These are phyloP conservation scores for Comarum palustre DNA, from an alignment of 306 rosid species.

Conservation along the genomic window DNA sequence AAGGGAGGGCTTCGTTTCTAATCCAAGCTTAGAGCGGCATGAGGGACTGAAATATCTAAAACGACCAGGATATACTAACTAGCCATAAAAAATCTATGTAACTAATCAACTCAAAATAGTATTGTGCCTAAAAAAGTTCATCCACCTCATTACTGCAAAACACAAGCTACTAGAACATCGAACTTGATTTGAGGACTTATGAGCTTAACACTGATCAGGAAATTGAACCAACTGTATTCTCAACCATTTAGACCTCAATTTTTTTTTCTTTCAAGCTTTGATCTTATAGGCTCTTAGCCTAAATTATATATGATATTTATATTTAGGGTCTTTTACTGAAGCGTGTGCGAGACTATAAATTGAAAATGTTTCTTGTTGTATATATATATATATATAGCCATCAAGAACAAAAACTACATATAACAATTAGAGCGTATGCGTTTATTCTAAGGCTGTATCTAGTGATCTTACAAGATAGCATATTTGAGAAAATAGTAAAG, in stretches of 20 bases:
- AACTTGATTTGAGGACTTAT: not conserved
- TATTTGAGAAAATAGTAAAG: not conserved
- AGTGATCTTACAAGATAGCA: not conserved
- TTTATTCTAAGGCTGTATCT: not conserved
- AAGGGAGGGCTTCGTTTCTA: conserved; percentile 25
- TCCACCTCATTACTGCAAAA: not conserved
- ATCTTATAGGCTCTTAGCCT: not conserved
- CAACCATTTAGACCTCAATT: too few relatives aligned
- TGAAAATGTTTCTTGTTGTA: not conserved
- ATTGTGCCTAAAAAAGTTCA: not conserved
- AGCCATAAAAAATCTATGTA: not conserved
- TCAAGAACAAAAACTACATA: not conserved
- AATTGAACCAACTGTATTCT: not conserved
- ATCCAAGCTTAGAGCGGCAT: conserved; percentile 15
- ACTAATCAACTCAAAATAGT: not conserved
- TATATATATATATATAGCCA: not conserved
- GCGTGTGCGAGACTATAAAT: not conserved
- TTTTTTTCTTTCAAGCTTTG: too few relatives aligned
- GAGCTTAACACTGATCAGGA: not conserved
- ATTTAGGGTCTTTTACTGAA: not conserved
- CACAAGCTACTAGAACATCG: not conserved
- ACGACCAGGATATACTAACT: not conserved
- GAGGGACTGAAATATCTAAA: conserved; percentile 3
- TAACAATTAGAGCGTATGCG: not conserved
- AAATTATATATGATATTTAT: not conserved